Evolutionary conservation across 208 protist genomes (phyloP), one percentile per base, ranked within the genome.

Genomic region (Leishmania mexicana): DNA sequence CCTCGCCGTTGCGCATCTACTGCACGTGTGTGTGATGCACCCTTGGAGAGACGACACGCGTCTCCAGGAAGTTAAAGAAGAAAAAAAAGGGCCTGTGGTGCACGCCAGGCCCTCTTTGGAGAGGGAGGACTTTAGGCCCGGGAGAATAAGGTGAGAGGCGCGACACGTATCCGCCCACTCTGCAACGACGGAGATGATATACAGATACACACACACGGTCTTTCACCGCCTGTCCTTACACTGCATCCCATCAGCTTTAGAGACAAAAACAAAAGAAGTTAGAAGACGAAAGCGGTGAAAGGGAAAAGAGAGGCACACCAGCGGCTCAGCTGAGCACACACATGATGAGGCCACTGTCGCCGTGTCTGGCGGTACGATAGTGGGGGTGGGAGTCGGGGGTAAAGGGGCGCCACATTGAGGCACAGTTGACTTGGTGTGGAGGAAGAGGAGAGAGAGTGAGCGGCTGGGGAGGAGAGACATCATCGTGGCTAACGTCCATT

Each of bases 281-380:
- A 75, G 19, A 58, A 58, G 19, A 24, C 7, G 24, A 13, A 24
- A 75, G 45, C 45, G 40, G 40, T 13, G n/a, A n/a, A 19, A 76
- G 21, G 31, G 54, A 19, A 80, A 64, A 71, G 24, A 65, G 58
- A 71, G 38, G 38, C 17, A 57, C 6, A 11, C 40, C 31, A 40
- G 1, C 0, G n/a, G 11, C 21, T 40, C 31, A 35, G 62, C 35
- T 58, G 42, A 42, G 47, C 49, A 49, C 62, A 78, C 42, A 47
- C 64, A 57, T 47, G 76, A 65, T 24, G 62, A 58, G 31, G 47
- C 7, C 45, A 47, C 62, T 79, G 76, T 73, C 49, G 40, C 47
- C 76, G 28, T 73, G 64, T 19, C 76, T 73, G 58, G n/a, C 53
- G 45, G 70, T 42, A 65, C n/a, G n/a, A 13, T 28, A 72, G 60